These are phyloP conservation scores for Nannizziopsis barbatae DNA, from an alignment of 2,329 filamentous ascomycete species.

Conservation along the genomic window DNA sequence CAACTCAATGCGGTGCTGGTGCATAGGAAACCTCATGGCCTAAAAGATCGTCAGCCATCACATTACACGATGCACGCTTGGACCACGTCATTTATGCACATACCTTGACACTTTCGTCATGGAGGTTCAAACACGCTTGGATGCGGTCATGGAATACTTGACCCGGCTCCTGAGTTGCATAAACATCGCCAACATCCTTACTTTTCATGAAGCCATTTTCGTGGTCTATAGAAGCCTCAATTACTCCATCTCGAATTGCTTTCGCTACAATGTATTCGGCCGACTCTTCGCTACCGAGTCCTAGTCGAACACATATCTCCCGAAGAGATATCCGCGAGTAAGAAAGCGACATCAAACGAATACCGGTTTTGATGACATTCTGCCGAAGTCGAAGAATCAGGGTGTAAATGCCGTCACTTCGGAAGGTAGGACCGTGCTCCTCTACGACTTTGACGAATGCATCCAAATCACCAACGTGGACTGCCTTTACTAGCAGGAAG, in stretches of 20 bases:
- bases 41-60: slow-evolving; percentile 31
- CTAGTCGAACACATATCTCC: slow-evolving; percentile 91
- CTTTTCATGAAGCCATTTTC: slow-evolving; percentile 98
- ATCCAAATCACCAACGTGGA: slow-evolving; percentile 90
- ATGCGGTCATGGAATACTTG: slow-evolving; percentile 98
- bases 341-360: slow-evolving; percentile 96
- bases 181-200: slow-evolving; percentile 90
- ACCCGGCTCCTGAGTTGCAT: slow-evolving; percentile 86
- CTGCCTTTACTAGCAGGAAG: slow-evolving; percentile 84
- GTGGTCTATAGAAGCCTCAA: slow-evolving; percentile 86
- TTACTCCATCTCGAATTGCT: slow-evolving; percentile 93
- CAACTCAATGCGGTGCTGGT: slow-evolving; percentile 90
- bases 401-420: slow-evolving; percentile 88
- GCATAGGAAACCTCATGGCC: slow-evolving; percentile 99
- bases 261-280: slow-evolving; percentile 99
- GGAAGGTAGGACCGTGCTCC: slow-evolving; percentile 71
- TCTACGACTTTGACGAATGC: slow-evolving; percentile 83
- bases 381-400: slow-evolving; percentile 88
- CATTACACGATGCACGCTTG: too few species aligned
- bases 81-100: slow-evolving; percentile 19
- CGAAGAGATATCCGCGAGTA: slow-evolving; percentile 95
- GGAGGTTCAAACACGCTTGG: slow-evolving; percentile 74
- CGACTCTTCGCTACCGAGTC: slow-evolving; percentile 88
- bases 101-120: slow-evolving; percentile 98
- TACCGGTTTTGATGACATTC: slow-evolving; percentile 98